Evolutionary conservation across 164 flowering plant species (phyloP).

Genomic region (Santalum album): DNA sequence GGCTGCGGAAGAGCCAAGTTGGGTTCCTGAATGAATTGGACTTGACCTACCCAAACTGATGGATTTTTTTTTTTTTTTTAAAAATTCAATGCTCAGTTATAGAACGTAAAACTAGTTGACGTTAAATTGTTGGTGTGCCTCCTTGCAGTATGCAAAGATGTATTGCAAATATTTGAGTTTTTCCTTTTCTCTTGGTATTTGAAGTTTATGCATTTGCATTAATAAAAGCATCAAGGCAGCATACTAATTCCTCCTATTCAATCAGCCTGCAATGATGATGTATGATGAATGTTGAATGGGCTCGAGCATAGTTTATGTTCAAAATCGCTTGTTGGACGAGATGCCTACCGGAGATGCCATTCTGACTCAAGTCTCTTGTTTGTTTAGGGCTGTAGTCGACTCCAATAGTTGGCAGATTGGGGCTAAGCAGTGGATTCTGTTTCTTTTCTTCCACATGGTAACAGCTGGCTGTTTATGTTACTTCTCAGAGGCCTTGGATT

Average conservation of each 20-base stretch:
- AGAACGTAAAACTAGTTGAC: not conserved
- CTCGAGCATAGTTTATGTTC: not conserved
- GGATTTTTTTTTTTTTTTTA: not conserved
- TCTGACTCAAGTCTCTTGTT: too few relatives aligned
- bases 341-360: not conserved
- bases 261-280: not conserved
- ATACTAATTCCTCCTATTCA: conserved; percentile 3
- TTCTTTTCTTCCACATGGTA: not conserved
- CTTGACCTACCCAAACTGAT: conserved; percentile 10
- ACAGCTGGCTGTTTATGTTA: too few relatives aligned
- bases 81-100: not conserved
- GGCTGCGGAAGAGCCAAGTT: not conserved
- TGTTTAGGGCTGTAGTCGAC: conserved; percentile 16
- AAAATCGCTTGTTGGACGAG: not conserved
- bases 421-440: not conserved
- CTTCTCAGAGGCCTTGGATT: too few relatives aligned
- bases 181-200: too few relatives aligned
- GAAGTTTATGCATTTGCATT: too few relatives aligned
- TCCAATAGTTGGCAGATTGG: conserved; percentile 1
- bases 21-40: not conserved
- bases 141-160: too few relatives aligned
- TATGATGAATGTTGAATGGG: not conserved
- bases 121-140: too few relatives aligned
- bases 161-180: not conserved
- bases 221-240: not conserved